Base-by-base conservation (phyloP, 768 basidiomycete genomes). In the Termitomyces sp. region DNA sequence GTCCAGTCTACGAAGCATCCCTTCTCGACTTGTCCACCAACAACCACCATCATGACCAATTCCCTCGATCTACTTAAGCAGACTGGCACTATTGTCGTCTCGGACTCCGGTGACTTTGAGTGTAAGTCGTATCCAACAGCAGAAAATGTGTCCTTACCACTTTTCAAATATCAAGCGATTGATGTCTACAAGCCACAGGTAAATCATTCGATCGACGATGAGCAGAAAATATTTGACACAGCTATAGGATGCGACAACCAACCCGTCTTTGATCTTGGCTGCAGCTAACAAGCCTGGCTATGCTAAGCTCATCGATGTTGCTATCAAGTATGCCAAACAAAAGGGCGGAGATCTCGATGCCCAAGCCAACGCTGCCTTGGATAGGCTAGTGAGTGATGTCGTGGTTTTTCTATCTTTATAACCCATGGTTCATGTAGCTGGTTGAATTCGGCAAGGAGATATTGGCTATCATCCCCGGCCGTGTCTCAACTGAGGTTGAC, bases 401-500 rank as follows among this genome's bases (percentile, higher is more conserved):
- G 17, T 9, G 14, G 21, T 23, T 52, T 14, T 40, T 52, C 52
- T 32, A 10, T 42, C 9, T 14, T 37, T 37, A 5, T 19, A 1
- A 17, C 30, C 58, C 23, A 60, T 30, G 28, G 10, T n/a, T 16
- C 27, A 19, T 28, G 32, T 68, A 96, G 94, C 86, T 99, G 60
- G 92, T 98, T 66, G 96, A 93, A 73, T 99, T 99, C 76, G 97
- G 97, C 63, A 91, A 86, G 72, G 94, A 89, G 77, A 98, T 99
- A 68, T 82, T 98, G 51, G 76, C 78, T 59, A 94, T 99, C 75
- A 93, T 99, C 67, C 97, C 97, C 54, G 97, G 97, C 58, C 91
- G 97, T 72, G 96, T 99, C 60, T 99, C 97, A 43, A 98, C 97
- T 61, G 97, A 99, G 73, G 95, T 99, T 63, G 97, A 99, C 72